Evolutionary conservation across 352 stramenopile genomes (phyloP).

Genomic region (Phytophthora niederhauseri): DNA sequence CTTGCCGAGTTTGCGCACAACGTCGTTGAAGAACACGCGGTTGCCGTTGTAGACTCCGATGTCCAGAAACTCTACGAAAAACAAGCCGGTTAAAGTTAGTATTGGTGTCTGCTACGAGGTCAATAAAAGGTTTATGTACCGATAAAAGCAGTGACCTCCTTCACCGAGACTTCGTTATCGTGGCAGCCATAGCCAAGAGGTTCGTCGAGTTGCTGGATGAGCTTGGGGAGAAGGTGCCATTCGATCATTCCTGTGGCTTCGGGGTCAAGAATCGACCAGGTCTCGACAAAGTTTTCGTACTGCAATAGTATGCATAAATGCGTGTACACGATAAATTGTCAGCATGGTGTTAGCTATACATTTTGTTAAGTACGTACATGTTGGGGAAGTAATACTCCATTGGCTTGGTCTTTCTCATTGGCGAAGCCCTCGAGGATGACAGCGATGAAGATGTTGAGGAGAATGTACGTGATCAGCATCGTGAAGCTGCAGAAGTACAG

Average conservation of each 20-base stretch:
- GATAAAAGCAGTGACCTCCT: conserved; percentile 64
- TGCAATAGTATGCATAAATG: conserved; percentile 18
- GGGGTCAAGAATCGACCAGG: too few relatives aligned
- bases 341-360: background rate
- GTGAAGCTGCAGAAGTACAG: conserved; percentile 84
- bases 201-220: conserved; percentile 68
- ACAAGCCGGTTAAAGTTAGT: background rate
- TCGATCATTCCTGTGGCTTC: conserved; percentile 78
- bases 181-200: conserved; percentile 64
- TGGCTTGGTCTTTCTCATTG: conserved; percentile 70
- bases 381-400: conserved; percentile 44
- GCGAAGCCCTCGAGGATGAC: conserved; percentile 88
- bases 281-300: conserved; percentile 28
- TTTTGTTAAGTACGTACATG: conserved; percentile 31
- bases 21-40: conserved; percentile 65
- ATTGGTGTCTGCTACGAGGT: background rate
- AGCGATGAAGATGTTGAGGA: conserved; percentile 91
- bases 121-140: conserved; percentile 30
- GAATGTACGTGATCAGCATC: conserved; percentile 80
- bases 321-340: background rate
- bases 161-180: conserved; percentile 45
- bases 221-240: conserved; percentile 61
- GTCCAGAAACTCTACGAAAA: conserved; percentile 42
- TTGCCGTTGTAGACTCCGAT: conserved; percentile 58
- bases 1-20: conserved; percentile 59